Percentiles rank a stretch among this genome's conserved stretches.
Conservation (phyloP, 352 stramenopile species). For the Globisporangium radiosum region DNA sequence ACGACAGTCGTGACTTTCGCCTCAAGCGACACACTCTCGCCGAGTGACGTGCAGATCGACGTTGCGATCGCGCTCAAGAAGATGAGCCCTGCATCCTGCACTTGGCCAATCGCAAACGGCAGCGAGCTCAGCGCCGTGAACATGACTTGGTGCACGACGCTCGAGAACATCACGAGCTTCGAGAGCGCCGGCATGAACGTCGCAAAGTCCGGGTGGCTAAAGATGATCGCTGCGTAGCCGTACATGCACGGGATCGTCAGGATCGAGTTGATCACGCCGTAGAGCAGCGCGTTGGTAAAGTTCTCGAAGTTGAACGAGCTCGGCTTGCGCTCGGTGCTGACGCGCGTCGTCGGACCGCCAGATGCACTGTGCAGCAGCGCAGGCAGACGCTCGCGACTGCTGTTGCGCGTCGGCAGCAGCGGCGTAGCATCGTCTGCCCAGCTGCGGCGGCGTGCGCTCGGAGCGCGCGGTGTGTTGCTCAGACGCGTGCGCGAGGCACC, state of each 20-base stretch:
- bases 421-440: constrained; percentile 22
- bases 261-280: constrained; percentile 92
- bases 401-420: constrained; percentile 19
- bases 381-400: constrained; percentile 4
- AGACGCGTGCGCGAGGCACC: constrained; percentile 40
- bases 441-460: constrained; percentile 18
- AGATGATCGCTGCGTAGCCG: constrained; percentile 95
- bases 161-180: constrained; percentile 96
- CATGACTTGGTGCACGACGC: constrained; percentile 91
- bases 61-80: constrained; percentile 94
- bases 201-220: constrained; percentile 86
- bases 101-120: constrained; percentile 96
- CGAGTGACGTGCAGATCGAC: constrained; percentile 82
- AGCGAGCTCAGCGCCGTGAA: constrained; percentile 88
- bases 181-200: constrained; percentile 86
- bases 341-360: not conserved
- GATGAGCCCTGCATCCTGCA: constrained; percentile 98
- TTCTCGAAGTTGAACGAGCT: constrained; percentile 19
- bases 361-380: not conserved
- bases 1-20: constrained; percentile 91
- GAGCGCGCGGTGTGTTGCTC: constrained; percentile 25
- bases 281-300: constrained; percentile 68
- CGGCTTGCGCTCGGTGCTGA: not conserved
- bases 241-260: constrained; percentile 93
- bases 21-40: constrained; percentile 50